Evolutionary conservation across 495 filamentous ascomycete genomes (phyloP).

Genomic region (Platismatia glauca): DNA sequence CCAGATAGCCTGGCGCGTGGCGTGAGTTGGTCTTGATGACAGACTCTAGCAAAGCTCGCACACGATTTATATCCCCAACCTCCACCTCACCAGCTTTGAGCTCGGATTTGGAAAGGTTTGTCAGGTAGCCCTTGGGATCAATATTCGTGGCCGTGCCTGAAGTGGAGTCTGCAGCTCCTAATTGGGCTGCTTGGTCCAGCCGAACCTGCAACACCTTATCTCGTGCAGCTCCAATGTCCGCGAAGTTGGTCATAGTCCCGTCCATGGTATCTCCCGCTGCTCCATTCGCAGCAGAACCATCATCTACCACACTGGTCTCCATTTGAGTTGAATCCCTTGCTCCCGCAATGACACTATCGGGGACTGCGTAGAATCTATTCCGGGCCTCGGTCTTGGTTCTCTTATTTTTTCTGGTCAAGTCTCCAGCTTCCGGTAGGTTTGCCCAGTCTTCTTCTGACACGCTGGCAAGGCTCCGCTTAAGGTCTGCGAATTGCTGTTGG

Average conservation of each 20-base stretch:
- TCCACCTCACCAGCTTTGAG: conserved; percentile 68
- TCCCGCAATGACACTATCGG: conserved; percentile 88
- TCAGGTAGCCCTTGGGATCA: conserved; percentile 92
- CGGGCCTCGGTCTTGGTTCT: conserved; percentile 65
- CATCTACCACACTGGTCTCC: conserved; percentile 74
- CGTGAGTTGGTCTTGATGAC: conserved; percentile 94
- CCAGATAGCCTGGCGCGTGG: conserved; percentile 95
- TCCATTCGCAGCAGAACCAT: conserved; percentile 47
- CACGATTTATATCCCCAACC: conserved; percentile 90
- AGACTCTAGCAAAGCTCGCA: conserved; percentile 84
- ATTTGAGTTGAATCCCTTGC: conserved; percentile 73
- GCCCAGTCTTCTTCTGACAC: conserved; percentile 97
- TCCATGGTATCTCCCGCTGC: conserved; percentile 48
- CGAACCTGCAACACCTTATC: conserved; percentile 88
- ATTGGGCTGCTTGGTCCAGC: conserved; percentile 77
- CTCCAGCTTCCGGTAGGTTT: conserved; percentile 87
- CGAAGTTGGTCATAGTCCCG: conserved; percentile 93
- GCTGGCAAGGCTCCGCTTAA: conserved; percentile 79
- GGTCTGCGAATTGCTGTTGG: conserved; percentile 93
- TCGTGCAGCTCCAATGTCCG: conserved; percentile 91
- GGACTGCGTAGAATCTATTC: conserved; percentile 88
- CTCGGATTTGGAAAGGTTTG: conserved; percentile 72
- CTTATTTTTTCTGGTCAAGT: conserved; percentile 88
- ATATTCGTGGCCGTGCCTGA: conserved; percentile 82
- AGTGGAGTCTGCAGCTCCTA: conserved; percentile 52